A percentile compares a stretch with the other conserved stretches of the same genome.
Evolutionary conservation across 2,329 filamentous ascomycete genomes (phyloP).

Genomic region (Elsinoe perseae): DNA sequence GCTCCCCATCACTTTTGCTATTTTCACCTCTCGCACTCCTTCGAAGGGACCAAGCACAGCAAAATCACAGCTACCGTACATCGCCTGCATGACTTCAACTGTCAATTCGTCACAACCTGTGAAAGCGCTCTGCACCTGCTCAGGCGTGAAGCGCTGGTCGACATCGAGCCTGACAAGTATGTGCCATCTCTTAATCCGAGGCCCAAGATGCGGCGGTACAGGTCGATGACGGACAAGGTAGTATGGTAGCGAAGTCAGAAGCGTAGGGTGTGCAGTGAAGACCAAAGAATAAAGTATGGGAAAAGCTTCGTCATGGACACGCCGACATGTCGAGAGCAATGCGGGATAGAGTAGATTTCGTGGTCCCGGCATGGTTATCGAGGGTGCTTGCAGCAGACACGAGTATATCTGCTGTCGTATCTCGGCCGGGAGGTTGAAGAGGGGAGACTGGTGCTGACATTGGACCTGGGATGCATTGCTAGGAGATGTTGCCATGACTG

Average conservation of each 20-base stretch:
- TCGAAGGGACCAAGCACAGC: constrained; percentile 39
- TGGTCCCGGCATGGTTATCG: constrained; percentile 21
- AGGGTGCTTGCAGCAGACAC: constrained; percentile 29
- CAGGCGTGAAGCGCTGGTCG: constrained; percentile 39
- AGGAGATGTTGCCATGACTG: background rate
- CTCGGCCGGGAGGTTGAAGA: constrained; percentile 50
- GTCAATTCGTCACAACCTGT: constrained; percentile 40
- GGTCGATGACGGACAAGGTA: constrained; percentile 28
- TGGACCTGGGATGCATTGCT: constrained; percentile 11
- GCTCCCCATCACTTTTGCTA: constrained; percentile 37
- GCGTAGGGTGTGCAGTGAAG: constrained; percentile 44
- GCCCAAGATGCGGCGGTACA: constrained; percentile 15
- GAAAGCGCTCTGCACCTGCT: constrained; percentile 38
- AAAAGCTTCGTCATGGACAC: constrained; percentile 35
- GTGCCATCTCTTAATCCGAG: constrained; percentile 36
- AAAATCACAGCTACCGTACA: constrained; percentile 38
- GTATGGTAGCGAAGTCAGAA: constrained; percentile 40
- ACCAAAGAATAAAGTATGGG: constrained; percentile 44
- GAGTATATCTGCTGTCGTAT: constrained; percentile 53
- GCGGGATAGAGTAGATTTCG: constrained; percentile 36
- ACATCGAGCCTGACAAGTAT: constrained; percentile 43
- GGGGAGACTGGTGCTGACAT: constrained; percentile 18
- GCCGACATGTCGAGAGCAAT: constrained; percentile 37
- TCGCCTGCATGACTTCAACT: constrained; percentile 43
- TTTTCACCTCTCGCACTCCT: constrained; percentile 39